Percentiles rank a stretch among this genome's conserved stretches.
Evolutionary conservation across 1,284 basidiomycete species (phyloP).

Genomic region (Mycocalia duriaeana): DNA sequence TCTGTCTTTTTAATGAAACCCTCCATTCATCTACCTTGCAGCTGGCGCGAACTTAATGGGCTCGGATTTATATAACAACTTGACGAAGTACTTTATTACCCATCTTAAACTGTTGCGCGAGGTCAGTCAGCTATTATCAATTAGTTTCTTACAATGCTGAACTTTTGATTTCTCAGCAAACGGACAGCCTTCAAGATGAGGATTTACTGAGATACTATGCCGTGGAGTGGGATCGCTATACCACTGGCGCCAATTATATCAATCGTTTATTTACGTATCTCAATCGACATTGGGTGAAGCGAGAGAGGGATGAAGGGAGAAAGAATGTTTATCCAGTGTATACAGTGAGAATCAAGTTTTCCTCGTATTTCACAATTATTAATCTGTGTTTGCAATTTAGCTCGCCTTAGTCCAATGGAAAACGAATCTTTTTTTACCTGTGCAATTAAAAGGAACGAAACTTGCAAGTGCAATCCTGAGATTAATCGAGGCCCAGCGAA

Average conservation of each 20-base stretch:
- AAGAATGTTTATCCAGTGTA: slow-evolving; percentile 95
- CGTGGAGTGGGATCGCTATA: slow-evolving; percentile 93
- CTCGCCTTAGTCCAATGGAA: slow-evolving; percentile 97
- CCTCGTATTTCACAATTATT: not conserved
- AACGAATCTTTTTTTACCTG: slow-evolving; percentile 82
- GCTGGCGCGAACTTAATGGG: slow-evolving; percentile 94
- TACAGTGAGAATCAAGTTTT: slow-evolving; percentile 57
- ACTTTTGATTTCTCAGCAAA: slow-evolving; percentile 44
- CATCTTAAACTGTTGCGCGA: slow-evolving; percentile 72
- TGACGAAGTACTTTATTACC: slow-evolving; percentile 78
- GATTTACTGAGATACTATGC: slow-evolving; percentile 90
- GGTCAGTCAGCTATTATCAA: not conserved
- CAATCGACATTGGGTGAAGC: slow-evolving; percentile 98
- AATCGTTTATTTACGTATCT: slow-evolving; percentile 95
- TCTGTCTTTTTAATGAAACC: not conserved
- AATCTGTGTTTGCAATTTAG: slow-evolving; percentile 33
- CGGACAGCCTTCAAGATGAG: slow-evolving; percentile 80
- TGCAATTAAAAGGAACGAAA: slow-evolving; percentile 78
- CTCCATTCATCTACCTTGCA: slow-evolving; percentile 23
- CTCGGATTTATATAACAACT: slow-evolving; percentile 88
- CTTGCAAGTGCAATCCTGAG: slow-evolving; percentile 86
- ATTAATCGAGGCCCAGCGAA: slow-evolving; percentile 89
- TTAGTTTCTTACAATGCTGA: not conserved
- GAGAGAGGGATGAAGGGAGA: slow-evolving; percentile 95
- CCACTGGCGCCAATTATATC: slow-evolving; percentile 93